Evolutionary conservation across 768 basidiomycete species (phyloP), one percentile per base, ranked within the genome.

Genomic region (Tricholomella constricta): DNA sequence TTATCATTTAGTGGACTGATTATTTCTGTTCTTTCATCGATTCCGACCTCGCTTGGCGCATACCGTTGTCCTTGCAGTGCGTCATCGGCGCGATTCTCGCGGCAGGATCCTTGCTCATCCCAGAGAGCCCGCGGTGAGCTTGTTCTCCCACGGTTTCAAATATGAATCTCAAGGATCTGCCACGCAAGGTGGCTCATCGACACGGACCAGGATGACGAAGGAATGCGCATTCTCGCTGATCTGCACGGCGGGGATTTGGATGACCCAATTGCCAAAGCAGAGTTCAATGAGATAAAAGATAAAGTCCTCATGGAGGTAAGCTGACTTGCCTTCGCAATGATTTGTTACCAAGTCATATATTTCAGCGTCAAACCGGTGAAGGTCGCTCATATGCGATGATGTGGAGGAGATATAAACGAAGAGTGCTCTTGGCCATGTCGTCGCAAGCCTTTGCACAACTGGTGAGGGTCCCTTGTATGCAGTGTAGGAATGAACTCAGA

Each of bases 341-440:
- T n/a, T n/a, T n/a, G n/a, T n/a, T n/a, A n/a, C n/a, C n/a, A n/a
- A n/a, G n/a, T n/a, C n/a, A n/a, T n/a, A n/a, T 26, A 10, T 34
- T 7, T 48, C 37, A 95, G 91, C 84, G 89, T 14, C 82, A 85
- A 47, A 80, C 83, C 23, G 88, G 86, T n/a, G 91, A 89, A 56
- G 87, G 77, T 38, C 79, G 91, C 41, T 80, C 84, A 2, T 98
- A 98, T 70, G 60, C 67, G 23, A 78, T 78, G 27, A 89, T 98
- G 85, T 97, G 94, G 92, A 83, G 72, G 60, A 80, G 81, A 62
- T 97, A 98, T 68, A 88, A 88, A 61, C 84, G 85, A 29, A 79
- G 94, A 31, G 93, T 98, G 12, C 68, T 97, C 54, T 82, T 97
- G 42, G 95, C 95, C 7, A 94, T 95, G 91, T 91, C 89, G n/a